Evolutionary conservation across 805 yeast genomes (phyloP), one percentile per base, ranked within the genome.

Genomic region (Starmerella tilneyi): DNA sequence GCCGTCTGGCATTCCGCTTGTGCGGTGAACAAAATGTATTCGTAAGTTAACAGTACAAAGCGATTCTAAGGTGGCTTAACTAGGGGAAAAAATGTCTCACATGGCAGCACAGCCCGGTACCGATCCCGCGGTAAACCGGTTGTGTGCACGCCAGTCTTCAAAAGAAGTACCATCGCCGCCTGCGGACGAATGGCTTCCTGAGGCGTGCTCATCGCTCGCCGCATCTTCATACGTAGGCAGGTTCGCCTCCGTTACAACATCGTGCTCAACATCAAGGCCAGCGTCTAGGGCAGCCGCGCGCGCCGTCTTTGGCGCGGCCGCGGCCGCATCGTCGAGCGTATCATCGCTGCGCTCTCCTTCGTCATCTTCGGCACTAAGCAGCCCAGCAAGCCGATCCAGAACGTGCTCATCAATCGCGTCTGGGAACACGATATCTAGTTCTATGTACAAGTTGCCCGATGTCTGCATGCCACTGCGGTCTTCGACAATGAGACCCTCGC

Each of bases 1-100:
- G 0, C 65, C 70, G 2, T 73, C 79, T 0, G 72, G 78, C 38
- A 81, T 89, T 29, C 94, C 94, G 0, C 78, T 80, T 51, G 65
- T 77, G n/a, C n/a, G n/a, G n/a, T n/a, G n/a, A n/a, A n/a, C n/a
- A n/a, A n/a, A n/a, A n/a, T n/a, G n/a, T n/a, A n/a, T n/a, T n/a
- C n/a, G n/a, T n/a, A n/a, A n/a, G n/a, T n/a, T n/a, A n/a, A n/a
- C n/a, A n/a, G n/a, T n/a, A n/a, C n/a, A n/a, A n/a, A n/a, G n/a
- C n/a, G n/a, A n/a, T n/a, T n/a, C n/a, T 8, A 5, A 5, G 31
- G 31, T 30, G 20, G 20, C 20, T 22, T 22, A 22, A 21, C 11
- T 22, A n/a, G 16, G 9, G 19, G 6, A 4, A 3, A 7, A 17
- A 33, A 33, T 9, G 24, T 19, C 8, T 19, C 36, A 37, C 32